phyloP scores from a whole-genome alignment of 2,329 filamentous ascomycete genomes.

The Tolypocladium ophioglossoides region DNA sequence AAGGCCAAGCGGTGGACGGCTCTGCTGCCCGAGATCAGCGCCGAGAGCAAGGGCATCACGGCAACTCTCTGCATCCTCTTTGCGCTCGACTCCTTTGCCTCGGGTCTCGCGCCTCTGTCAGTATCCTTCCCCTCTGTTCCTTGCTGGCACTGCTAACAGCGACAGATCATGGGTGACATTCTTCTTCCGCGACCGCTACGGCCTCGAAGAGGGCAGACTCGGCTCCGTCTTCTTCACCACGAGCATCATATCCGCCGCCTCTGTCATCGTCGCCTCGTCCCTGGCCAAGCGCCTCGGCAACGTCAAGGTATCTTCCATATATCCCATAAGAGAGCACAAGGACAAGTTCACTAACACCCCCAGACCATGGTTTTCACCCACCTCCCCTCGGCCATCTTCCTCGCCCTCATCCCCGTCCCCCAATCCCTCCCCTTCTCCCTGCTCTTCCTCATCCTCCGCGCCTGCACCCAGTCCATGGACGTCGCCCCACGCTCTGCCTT shows the following conservation, averaged over 20 bases:
- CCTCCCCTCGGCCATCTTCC: conserved; percentile 55
- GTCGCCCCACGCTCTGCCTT: conserved; percentile 60
- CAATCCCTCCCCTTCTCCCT: conserved; percentile 41
- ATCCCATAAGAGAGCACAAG: too few species aligned
- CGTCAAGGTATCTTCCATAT: conserved; percentile 42
- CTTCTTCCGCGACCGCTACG: conserved; percentile 40
- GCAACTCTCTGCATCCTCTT: conserved; percentile 57
- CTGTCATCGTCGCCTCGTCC: conserved; percentile 42
- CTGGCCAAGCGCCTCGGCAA: conserved; percentile 48
- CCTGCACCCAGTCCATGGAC: conserved; percentile 59
- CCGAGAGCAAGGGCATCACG: conserved; percentile 41
- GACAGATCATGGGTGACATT: conserved; percentile 47
- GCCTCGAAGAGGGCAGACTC: conserved; percentile 36
- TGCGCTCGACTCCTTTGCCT: conserved; percentile 57
- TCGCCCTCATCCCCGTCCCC: conserved; percentile 52
- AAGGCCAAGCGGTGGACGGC: conserved; percentile 1
- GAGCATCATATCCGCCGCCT: conserved; percentile 38
- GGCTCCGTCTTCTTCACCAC: conserved; percentile 46
- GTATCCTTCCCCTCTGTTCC: conserved; percentile 19
- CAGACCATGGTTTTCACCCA: conserved; percentile 69
- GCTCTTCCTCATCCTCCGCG: conserved; percentile 49
- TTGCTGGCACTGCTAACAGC: conserved; percentile 11
- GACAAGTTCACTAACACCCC: background rate
- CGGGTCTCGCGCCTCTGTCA: conserved; percentile 55
- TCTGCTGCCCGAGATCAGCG: conserved; percentile 47